phyloP scores from a whole-genome alignment of 768 basidiomycete species.

The Tricholomella constricta region DNA sequence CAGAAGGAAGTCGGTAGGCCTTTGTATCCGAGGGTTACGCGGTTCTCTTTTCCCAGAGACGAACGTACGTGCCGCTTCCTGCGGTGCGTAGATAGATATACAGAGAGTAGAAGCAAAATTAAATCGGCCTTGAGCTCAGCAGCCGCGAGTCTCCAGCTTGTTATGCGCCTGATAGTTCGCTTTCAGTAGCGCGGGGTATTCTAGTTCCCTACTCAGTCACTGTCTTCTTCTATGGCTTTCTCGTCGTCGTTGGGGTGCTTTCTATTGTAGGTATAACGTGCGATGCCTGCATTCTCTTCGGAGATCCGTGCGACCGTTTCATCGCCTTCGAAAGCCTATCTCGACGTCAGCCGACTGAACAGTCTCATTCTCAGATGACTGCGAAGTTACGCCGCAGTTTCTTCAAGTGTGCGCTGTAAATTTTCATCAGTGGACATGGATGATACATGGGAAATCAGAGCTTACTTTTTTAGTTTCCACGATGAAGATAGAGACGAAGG shows the following conservation, averaged over 20 bases:
- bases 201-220: neutral
- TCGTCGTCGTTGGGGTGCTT: constrained; percentile 17
- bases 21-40: no score
- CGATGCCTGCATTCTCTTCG: constrained; percentile 22
- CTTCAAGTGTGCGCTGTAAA: constrained; percentile 61
- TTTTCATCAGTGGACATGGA: no score
- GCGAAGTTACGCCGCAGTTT: constrained; percentile 54
- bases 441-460: no score
- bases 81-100: neutral
- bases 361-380: no score
- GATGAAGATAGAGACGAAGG: no score
- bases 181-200: neutral
- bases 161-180: no score
- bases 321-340: constrained; percentile 58
- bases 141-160: no score
- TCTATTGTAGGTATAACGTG: constrained; percentile 13
- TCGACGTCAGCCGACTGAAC: neutral
- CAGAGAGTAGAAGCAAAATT: no score
- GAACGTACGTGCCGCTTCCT: neutral
- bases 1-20: neutral
- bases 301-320: constrained; percentile 41
- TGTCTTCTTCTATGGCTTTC: constrained; percentile 15
- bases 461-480: no score
- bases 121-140: no score
- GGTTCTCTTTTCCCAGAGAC: no score